Evolutionary conservation across 495 filamentous ascomycete genomes (phyloP).

Genomic region (Usnea hakonensis): DNA sequence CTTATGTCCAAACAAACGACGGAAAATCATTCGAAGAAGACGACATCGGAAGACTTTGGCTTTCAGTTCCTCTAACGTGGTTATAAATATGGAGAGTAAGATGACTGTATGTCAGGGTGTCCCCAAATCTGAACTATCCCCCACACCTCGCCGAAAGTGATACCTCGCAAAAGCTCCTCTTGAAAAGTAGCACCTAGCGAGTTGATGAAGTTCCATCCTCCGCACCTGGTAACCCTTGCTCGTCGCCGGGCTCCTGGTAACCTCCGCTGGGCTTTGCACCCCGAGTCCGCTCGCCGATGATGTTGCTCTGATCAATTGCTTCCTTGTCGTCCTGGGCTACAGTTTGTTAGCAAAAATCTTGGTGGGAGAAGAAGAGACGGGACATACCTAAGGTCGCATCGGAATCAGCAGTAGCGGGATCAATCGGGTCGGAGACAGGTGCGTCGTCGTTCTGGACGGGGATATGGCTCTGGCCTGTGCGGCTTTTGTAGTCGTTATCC

Average conservation of each 20-base stretch:
- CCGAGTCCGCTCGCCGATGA: slow-evolving; percentile 40
- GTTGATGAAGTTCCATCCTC: slow-evolving; percentile 19
- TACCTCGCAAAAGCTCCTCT: too few species aligned
- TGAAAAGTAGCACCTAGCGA: neutral
- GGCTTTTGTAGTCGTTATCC: slow-evolving; percentile 36
- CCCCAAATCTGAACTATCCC: neutral
- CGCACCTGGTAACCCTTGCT: slow-evolving; percentile 33
- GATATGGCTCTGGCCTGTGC: slow-evolving; percentile 37
- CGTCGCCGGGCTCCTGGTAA: slow-evolving; percentile 47
- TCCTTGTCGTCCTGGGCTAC: slow-evolving; percentile 45
- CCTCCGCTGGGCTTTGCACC: slow-evolving; percentile 40
- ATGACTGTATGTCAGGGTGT: too few species aligned
- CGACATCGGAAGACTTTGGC: too few species aligned
- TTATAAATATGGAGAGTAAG: too few species aligned
- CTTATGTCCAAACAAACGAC: too few species aligned
- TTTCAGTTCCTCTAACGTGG: too few species aligned
- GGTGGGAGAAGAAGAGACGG: too few species aligned
- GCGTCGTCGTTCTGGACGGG: slow-evolving; percentile 47
- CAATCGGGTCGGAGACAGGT: slow-evolving; percentile 41
- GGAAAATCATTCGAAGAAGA: too few species aligned
- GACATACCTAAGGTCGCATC: slow-evolving; percentile 44
- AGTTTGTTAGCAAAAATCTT: neutral
- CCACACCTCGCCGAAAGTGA: neutral
- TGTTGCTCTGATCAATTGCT: slow-evolving; percentile 45
- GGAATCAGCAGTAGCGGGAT: slow-evolving; percentile 38